Base-by-base conservation (phyloP, 202 grass and related monocot genomes). In the Panicum virgatum region DNA sequence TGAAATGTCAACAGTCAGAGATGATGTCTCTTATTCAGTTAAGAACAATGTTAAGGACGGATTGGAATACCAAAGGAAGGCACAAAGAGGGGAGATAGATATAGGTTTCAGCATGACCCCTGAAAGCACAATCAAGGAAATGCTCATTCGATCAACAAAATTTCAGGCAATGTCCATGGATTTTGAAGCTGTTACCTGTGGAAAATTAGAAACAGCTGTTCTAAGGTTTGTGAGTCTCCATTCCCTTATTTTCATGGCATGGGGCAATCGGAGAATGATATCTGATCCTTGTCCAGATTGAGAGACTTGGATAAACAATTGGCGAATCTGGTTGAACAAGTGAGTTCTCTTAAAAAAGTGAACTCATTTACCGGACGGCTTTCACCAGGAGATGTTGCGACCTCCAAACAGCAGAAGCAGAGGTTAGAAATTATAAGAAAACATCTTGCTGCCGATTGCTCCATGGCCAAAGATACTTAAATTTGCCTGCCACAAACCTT, bases 351-450 rank as follows among this genome's bases (percentile, higher is more conserved):
- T 47, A 92, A 90, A 86, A 56, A 69, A 91, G 80, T 12, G 84
- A 89, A 53, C 42, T 73, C n/a, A 54, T 84, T 12, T 90, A 90
- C 62, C 64, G 39, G 77, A 90, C 73, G 11, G 89, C 89, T 79
- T 95, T 92, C 66, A 69, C 36, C 69, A 80, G 71, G 37, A 63
- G 88, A 76, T 96, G 88, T 38, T 78, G 81, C 47, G 72, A 92
- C 66, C 85, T 92, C 44, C 87, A 86, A 88, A 92, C 82, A 48
- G 92, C 89, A 12, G 89, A 92, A 95, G 76, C 77, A 46, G 92
- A 95, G 89, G 87, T 92, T 76, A 76, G 57, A 72, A 52, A 51
- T 18, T 19, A 52, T 20, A 20, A 40, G 18, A 22, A 43, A 67
- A 42, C 9, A 14, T 6, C 7, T 25, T 27, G 7, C 39, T 15